These are phyloP conservation scores for Casuarina cunninghamiana DNA, from an alignment of 306 rosid species.

Conservation along the genomic window DNA sequence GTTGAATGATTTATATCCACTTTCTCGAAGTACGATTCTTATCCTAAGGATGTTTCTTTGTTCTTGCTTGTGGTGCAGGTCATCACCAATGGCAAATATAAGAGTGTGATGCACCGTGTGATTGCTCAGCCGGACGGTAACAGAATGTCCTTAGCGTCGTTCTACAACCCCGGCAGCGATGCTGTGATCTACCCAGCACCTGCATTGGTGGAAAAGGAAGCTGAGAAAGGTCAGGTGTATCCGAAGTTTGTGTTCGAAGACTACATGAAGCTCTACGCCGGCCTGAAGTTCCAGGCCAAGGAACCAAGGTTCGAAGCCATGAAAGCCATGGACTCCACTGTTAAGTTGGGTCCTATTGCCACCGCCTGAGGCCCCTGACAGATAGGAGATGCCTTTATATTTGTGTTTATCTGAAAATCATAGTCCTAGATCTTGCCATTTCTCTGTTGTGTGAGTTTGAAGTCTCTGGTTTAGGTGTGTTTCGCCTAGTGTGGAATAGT, in stretches of 20 bases:
- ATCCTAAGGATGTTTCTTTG: not conserved
- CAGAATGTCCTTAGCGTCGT: slow-evolving; percentile 94
- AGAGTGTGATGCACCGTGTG: slow-evolving; percentile 86
- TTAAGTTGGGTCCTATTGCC: slow-evolving; percentile 48
- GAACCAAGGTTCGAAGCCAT: slow-evolving; percentile 96
- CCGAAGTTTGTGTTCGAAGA: slow-evolving; percentile 94
- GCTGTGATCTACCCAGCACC: slow-evolving; percentile 86
- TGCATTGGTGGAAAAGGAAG: slow-evolving; percentile 53
- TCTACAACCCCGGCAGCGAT: slow-evolving; percentile 89
- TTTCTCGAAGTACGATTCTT: no score
- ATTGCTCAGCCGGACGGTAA: slow-evolving; percentile 67
- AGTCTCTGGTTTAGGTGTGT: slow-evolving; percentile 21
- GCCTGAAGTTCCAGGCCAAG: slow-evolving; percentile 87
- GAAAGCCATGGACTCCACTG: slow-evolving; percentile 58
- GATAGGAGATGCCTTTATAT: not conserved
- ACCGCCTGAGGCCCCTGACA: slow-evolving; percentile 43
- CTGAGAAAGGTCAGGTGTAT: slow-evolving; percentile 48
- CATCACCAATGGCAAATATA: slow-evolving; percentile 87
- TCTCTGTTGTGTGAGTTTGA: slow-evolving; percentile 16
- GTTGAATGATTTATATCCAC: no score
- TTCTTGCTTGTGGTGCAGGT: slow-evolving; percentile 39
- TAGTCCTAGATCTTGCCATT: slow-evolving; percentile 4
- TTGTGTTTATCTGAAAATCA: slow-evolving; percentile 23
- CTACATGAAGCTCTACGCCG: slow-evolving; percentile 90
- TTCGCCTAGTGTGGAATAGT: not conserved